Base-by-base conservation (phyloP, 2,329 filamentous ascomycete genomes). In the Tolypocladium guangdongense region DNA sequence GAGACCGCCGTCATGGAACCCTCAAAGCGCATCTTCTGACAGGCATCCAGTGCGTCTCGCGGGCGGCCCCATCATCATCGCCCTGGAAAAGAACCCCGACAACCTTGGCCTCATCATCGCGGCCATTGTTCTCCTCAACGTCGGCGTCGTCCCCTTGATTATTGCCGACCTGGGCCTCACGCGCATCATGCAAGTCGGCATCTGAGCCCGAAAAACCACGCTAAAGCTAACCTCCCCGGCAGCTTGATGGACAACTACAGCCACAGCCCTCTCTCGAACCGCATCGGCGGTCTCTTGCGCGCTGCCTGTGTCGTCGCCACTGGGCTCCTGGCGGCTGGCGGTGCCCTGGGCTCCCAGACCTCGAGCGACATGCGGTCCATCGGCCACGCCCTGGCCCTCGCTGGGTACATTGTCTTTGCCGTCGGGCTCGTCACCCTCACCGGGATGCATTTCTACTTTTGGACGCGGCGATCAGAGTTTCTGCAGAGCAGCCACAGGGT, bases 121-220 rank as follows among this genome's bases (percentile, higher is more conserved):
- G 18, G 58, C 62, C 11, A 55, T 60, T 6, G 52, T 65, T 22
- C 58, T 65, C 6, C 62, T 66, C 49, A 66, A 66, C 51, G 58
- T 66, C 24, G 64, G 64, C 33, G 58, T 64, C 6, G 57, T 66
- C 7, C 61, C 64, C 8, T 57, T 66, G 8, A 54, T 66, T 11
- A 51, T 64, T 11, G 60, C 62, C 12, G 53, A 60, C 7, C 39
- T 64, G 14, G 64, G 63, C 10, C 56, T 65, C 35, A 59, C 58
- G 8, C 59, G 63, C 46, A 50, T 64, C 52, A 56, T 64, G 64
- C 64, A 58, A 48, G 63, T 51, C 14, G 22, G 7, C 7, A 3
- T 6, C 16, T 10, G 27, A 32, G 8, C 14, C 14, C 14, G 27
- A 32, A 3, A 1, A 10, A 2, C 18, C 18, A 11, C 27, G 24